Evolutionary conservation across 176 grass and related monocot species (phyloP), one percentile per base, ranked within the genome.

Genomic region (Eleusine indica): DNA sequence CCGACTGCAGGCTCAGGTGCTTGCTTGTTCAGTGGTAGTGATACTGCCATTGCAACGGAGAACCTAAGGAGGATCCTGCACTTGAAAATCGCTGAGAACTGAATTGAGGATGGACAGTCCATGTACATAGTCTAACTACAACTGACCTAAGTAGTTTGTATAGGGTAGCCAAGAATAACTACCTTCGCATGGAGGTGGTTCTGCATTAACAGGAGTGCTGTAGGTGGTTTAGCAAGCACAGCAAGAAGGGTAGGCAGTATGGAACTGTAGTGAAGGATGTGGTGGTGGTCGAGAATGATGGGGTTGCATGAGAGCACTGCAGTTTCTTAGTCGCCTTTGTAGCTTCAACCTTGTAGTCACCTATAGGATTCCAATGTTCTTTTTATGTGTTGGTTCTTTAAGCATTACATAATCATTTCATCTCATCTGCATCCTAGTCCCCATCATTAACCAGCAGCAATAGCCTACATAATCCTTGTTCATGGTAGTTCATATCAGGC

Each of bases 51-150:
- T 51, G 92, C 95, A 0, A 97, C 90, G 0, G 95, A 91, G 92
- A 94, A 97, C 79, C 88, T 97, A 78, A 94, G 95, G 81, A 92
- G 86, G 84, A 94, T 97, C 78, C 95, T 97, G 76, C 57, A 92
- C 80, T 58, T 97, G 73, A 73, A 91, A 51, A 73, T 94, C 35
- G 48, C 65, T 13, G 77, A 92, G 78, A 73, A 84, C 79, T 86
- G 72, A 87, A 22, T 82, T 68, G 35, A 4, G 11, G 75, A 30
- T 53, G 40, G 52, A 29, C n/a, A 25, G 78, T 38, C 46, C 11
- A 11, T 92, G 83, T 67, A 89, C 76, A 89, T 86, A 85, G 74
- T 53, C 52, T 82, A 69, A 87, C 68, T 71, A 21, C 60, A 82
- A 57, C 79, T 90, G 66, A 90, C 79, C 48, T 61, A 73, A 53